Evolutionary conservation across 2,329 filamentous ascomycete genomes (phyloP).

Genomic region (Arthrocladium fulminans): DNA sequence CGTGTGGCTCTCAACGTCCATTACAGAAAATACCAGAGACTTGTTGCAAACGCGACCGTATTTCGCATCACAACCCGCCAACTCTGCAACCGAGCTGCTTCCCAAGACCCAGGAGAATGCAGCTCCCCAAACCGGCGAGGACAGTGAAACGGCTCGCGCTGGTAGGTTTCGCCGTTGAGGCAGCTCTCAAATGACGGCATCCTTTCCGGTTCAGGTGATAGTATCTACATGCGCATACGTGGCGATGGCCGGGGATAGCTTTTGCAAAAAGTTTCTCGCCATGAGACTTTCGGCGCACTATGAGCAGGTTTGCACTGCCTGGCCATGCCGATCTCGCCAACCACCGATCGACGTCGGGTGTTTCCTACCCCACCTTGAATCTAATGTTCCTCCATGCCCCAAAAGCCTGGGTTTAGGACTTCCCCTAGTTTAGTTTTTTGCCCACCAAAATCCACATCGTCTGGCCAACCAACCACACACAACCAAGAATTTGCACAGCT

Average conservation of each 20-base stretch:
- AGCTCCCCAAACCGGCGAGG: too few species aligned
- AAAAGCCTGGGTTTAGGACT: constrained; percentile 1
- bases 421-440: not conserved
- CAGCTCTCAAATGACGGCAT: not conserved
- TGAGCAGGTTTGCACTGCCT: too few species aligned
- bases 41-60: not conserved
- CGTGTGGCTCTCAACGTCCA: not conserved
- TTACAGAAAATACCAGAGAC: too few species aligned
- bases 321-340: not conserved
- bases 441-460: not conserved
- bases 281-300: not conserved
- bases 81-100: not conserved
- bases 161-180: not conserved
- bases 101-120: not conserved
- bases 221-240: not conserved
- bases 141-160: not conserved
- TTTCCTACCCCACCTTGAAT: not conserved
- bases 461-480: not conserved
- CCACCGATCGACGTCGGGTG: not conserved
- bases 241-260: too few species aligned
- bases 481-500: not conserved
- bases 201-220: not conserved
- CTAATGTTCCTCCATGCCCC: not conserved
- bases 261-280: too few species aligned
- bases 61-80: not conserved